Conservation (phyloP, 495 filamentous ascomycete genomes). For the Talaromyces adpressus region DNA sequence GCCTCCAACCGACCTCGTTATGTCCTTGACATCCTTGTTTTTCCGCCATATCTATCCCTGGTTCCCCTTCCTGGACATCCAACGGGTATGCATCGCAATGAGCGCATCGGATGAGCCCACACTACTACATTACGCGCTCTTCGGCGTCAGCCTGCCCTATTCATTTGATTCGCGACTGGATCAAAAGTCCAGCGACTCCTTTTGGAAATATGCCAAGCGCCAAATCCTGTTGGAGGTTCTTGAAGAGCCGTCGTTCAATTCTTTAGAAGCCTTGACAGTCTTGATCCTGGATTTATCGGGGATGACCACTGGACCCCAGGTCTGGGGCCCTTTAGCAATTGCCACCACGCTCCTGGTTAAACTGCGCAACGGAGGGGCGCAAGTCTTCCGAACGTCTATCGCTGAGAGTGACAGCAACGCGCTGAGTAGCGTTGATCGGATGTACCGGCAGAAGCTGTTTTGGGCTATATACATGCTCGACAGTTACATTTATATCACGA, state of each 20-base stretch:
- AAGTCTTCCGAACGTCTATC: neutral
- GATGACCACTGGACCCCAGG: constrained; percentile 1
- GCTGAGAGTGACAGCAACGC: neutral
- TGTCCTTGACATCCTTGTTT: neutral
- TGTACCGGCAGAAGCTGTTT: neutral
- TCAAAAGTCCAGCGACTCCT: constrained; percentile 4
- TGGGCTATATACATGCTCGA: neutral
- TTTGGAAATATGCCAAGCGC: constrained; percentile 1
- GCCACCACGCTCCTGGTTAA: neutral
- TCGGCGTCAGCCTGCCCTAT: constrained; percentile 2
- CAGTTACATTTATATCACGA: neutral
- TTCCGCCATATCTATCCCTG: constrained; percentile 1
- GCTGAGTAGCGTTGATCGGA: neutral
- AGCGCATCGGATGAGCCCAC: neutral
- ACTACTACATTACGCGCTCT: neutral
- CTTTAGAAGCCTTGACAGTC: neutral
- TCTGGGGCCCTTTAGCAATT: neutral
- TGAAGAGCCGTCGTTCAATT: neutral
- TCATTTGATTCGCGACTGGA: neutral
- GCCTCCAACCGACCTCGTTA: neutral
- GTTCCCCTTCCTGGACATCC: neutral
- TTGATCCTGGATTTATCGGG: constrained; percentile 1
- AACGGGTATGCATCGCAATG: neutral
- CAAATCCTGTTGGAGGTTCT: neutral
- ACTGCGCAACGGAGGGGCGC: neutral